Evolutionary conservation across 1,139 yeast genomes (phyloP), one percentile per base, ranked within the genome.

Genomic region (Pichia cactophila): DNA sequence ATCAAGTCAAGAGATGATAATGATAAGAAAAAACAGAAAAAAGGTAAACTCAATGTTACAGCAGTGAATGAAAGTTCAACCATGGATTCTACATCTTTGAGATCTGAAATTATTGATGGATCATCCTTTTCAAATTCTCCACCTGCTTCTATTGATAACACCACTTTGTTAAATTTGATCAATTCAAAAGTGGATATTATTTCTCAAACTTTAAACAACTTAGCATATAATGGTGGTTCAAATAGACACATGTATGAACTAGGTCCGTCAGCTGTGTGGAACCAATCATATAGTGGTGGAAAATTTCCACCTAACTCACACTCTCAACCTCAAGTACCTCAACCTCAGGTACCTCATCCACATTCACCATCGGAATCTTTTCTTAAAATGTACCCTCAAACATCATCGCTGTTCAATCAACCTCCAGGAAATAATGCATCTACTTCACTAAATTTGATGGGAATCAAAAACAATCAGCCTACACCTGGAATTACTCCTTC

Each of bases 151-250:
- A 38, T 38, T 12, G 41, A 38, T 23, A 38, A 38, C 12, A 20
- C 26, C 8, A 20, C 41, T 5, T 20, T 38, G 3, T 7, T 38
- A 11, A 38, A 38, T 38, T 20, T 38, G 16, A 20, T 38, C 26
- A 49, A 51, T 41, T 29, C 31, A 2, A 51, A 51, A 40, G 47
- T 51, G 31, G 56, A 51, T 23, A 17, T 14, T 26, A 31, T 53
- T 9, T 38, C 35, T 9, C 41, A 40, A n/a, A 42, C 43, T 17
- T 12, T 50, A 3, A 45, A 36, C n/a, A 2, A 8, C 2, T 28
- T 50, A 12, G 44, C 31, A 23, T 36, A 41, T 38, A 35, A 23
- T 14, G 36, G 12, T 17, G n/a, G 31, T 20, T 17, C 28, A 14
- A 20, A 23, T 39, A 35, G 23, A 16, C 38, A 35, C 6, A 4